Base-by-base conservation (phyloP, 2,329 filamentous ascomycete genomes). In the Neoarthrinium moseri region DNA sequence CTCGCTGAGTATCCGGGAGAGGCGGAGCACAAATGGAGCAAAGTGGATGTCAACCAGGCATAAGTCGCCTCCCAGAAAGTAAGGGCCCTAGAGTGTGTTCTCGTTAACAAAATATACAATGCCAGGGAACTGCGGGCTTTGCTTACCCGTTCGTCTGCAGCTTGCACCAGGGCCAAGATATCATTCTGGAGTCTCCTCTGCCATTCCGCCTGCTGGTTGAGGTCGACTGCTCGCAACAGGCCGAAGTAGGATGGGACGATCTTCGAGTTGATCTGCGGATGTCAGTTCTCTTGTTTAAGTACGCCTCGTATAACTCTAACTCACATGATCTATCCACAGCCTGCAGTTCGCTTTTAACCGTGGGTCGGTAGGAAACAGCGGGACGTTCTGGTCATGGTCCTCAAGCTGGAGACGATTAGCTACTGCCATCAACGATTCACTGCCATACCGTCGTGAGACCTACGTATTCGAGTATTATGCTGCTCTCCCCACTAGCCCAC, bases 401-500 rank as follows among this genome's bases (percentile, higher is more conserved):
- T 95, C 90, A 27, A 94, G 77, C 81, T 86, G 30, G 23, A 27
- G 8, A 26, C 10, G 21, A n/a, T 35, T 7, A 35, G 32, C 17
- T 18, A 17, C 17, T 35, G 32, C 17, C 8, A n/a, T n/a, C 21
- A 6, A 38, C 21, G 13, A 11, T 20, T 30, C 5, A 10, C 18
- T 13, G 7, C 5, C 13, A 26, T 4, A 18, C 6, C 20, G 4
- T 24, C 21, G 17, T 20, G 23, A n/a, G 15, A 62, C 78, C 54
- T 69, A 88, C 84, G 66, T 95, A 95, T 84, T 95, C 90, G 63
- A 95, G 77, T 56, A 95, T 78, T 3, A 95, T 85, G 2, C 81
- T 81, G 56, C 87, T 92, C 61, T 95, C 90, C 58, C 90, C 85
- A 57, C 86, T 90, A 0, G 84, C 83, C 88, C 89, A 95, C 51